Conservation (phyloP, 148 eudicot genomes). For the Bassia scoparia region DNA sequence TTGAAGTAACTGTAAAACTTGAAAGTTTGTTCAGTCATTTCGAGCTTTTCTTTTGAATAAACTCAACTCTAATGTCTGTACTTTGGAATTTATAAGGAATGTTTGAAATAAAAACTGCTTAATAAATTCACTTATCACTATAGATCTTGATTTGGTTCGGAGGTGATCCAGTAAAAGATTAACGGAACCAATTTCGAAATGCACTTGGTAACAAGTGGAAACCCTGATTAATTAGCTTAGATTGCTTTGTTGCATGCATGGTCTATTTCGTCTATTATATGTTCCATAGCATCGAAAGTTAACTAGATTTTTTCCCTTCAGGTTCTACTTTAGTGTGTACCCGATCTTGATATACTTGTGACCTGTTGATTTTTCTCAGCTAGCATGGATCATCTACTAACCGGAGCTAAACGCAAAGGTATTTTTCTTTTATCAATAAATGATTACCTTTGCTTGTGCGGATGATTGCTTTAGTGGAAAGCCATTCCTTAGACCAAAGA, state of each 20-base stretch:
- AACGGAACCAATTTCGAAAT: not conserved
- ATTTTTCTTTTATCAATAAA: not conserved
- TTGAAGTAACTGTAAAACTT: not conserved
- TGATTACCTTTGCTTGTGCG: constrained; percentile 39
- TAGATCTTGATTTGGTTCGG: not conserved
- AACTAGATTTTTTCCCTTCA: not conserved
- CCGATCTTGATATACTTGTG: not conserved
- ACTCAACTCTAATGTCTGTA: not conserved
- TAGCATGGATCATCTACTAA: not conserved
- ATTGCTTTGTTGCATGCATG: not conserved
- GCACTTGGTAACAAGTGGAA: not conserved
- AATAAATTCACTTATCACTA: too few relatives aligned
- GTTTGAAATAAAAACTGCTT: not conserved
- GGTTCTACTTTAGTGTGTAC: not conserved
- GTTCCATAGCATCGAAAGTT: not conserved
- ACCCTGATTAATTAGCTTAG: not conserved
- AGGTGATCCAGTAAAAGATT: not conserved
- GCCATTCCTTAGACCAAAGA: constrained; percentile 44
- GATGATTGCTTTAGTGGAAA: constrained; percentile 46
- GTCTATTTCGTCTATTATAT: not conserved
- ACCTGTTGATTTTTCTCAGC: not conserved
- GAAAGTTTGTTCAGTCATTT: too few relatives aligned
- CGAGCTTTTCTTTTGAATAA: too few relatives aligned
- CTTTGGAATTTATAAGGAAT: not conserved
- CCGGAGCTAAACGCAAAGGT: not conserved